Base-by-base conservation (phyloP, 805 yeast genomes). In the Brettanomyces custersianus region DNA sequence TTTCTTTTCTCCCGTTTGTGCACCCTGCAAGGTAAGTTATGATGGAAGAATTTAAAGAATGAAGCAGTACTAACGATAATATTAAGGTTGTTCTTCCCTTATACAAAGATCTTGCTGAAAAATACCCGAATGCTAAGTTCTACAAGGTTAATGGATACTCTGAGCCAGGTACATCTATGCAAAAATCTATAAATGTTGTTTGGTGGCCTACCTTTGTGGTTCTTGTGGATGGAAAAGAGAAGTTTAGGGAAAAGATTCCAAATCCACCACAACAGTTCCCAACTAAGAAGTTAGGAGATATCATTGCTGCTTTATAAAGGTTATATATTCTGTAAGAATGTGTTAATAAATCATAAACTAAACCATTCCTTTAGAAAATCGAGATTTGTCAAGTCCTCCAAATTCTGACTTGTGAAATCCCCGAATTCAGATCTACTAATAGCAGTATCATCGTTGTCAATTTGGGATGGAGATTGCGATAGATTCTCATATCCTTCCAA, bases 171-270 rank as follows among this genome's bases (percentile, higher is more conserved):
- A 11, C 28, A 25, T 25, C 28, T 25, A 25, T 25, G 15, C 28
- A 25, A 25, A 25, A 25, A 3, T 25, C 28, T 8, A 17, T 25
- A 3, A 11, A 25, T 25, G 28, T 25, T 6, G 28, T 25, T 25
- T 25, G 28, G 28, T 25, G 28, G 28, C 28, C 28, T n/a, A 25
- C 28, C 6, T 25, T 25, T 25, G 28, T 25, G 28, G 28, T 25
- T 11, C 15, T n/a, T 17, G 28, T 25, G 17, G 15, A 25, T 25
- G 28, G 28, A n/a, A 17, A 25, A 25, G 28, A 25, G n/a, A 25
- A 25, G n/a, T 25, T 25, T 11, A 25, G 28, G n/a, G 17, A 25
- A 11, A 25, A 17, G 15, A 11, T 25, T n/a, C 28, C 28, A 25
- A 25, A 25, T 12, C 28, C 28, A n/a, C 28, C 28, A n/a, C 28